Evolutionary conservation across 495 filamentous ascomycete genomes (phyloP).

Genomic region (Xeromyces bisporus): DNA sequence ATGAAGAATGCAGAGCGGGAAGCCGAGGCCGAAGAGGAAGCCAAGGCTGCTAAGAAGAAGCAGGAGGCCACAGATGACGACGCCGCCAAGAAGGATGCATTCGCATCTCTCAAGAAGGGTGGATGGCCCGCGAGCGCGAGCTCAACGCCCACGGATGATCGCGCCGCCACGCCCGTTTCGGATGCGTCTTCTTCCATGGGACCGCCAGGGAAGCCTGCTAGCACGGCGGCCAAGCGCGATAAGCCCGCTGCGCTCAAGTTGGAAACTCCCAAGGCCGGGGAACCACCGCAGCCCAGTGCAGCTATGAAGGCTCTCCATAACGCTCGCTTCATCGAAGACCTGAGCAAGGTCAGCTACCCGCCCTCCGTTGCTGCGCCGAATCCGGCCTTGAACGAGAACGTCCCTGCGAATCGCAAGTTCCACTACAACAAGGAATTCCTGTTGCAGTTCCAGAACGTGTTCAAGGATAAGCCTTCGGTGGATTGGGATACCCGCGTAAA

Average conservation of each 20-base stretch:
- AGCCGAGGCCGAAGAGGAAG: constrained; percentile 37
- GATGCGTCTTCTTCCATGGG: constrained; percentile 38
- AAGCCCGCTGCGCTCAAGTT: constrained; percentile 75
- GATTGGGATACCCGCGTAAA: constrained; percentile 79
- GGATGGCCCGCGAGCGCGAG: constrained; percentile 27
- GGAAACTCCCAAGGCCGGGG: constrained; percentile 62
- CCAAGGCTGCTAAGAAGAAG: constrained; percentile 36
- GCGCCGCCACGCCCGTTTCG: constrained; percentile 38
- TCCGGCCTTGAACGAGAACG: constrained; percentile 64
- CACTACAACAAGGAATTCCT: constrained; percentile 92
- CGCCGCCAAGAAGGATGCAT: constrained; percentile 26
- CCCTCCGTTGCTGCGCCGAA: constrained; percentile 70
- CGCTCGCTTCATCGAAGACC: constrained; percentile 62
- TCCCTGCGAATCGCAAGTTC: constrained; percentile 63
- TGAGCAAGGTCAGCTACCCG: constrained; percentile 57
- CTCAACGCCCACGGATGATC: constrained; percentile 36
- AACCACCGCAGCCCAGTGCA: constrained; percentile 78
- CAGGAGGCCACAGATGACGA: constrained; percentile 22
- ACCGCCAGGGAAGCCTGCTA: constrained; percentile 35
- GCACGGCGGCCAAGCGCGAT: constrained; percentile 37
- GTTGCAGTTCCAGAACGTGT: constrained; percentile 88
- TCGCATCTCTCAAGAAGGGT: constrained; percentile 41
- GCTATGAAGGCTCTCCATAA: constrained; percentile 81
- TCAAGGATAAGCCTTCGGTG: constrained; percentile 83
- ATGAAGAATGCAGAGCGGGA: constrained; percentile 41